Evolutionary conservation across 371 early-diverging fungal genomes (phyloP).

Genomic region (Amoeboaphelidium protococcarum): DNA sequence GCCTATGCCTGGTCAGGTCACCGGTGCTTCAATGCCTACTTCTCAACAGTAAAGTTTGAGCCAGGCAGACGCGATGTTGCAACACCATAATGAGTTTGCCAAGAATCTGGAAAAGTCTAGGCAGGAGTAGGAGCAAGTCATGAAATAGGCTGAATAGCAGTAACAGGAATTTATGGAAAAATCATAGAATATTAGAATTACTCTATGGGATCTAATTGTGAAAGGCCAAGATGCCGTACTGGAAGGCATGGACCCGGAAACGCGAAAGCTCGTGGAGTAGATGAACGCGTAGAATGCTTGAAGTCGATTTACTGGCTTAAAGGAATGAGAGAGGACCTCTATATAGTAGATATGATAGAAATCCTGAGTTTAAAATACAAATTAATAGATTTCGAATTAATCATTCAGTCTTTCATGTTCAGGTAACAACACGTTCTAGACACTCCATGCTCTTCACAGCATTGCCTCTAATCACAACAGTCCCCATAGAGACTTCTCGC

Average conservation of each 20-base stretch:
- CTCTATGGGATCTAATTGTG: neutral
- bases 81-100: neutral
- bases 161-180: neutral
- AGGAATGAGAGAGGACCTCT: no score
- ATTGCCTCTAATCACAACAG: slow-evolving; percentile 86
- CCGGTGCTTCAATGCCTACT: no score
- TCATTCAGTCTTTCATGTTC: no score
- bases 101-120: neutral
- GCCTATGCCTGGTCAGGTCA: no score
- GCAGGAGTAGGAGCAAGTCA: neutral
- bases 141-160: neutral
- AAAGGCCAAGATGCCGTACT: neutral
- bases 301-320: no score
- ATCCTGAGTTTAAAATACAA: no score
- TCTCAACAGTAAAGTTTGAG: neutral
- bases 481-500: slow-evolving; percentile 45
- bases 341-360: no score
- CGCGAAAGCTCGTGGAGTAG: neutral
- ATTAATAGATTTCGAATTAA: no score
- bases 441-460: slow-evolving; percentile 71
- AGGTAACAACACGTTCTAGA: no score
- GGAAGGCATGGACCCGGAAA: neutral
- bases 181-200: neutral
- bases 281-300: no score
- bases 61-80: neutral